Base-by-base conservation (phyloP, 768 basidiomycete species). In the Dentipellis fragilis region DNA sequence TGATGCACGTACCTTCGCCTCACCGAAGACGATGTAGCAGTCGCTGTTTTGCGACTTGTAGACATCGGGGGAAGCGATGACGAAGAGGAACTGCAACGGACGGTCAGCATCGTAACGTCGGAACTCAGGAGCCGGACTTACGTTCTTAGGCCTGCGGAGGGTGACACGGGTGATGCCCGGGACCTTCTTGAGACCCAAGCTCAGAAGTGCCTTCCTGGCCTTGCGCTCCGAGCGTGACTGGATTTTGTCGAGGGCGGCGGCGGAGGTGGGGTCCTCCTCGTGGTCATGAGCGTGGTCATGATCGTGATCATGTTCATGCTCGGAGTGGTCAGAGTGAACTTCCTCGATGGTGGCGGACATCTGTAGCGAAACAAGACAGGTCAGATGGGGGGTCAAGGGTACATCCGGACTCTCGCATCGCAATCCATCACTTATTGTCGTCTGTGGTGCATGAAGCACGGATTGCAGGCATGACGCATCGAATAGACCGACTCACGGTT, bases 21-120 rank as follows among this genome's bases (percentile, higher is more conserved):
- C 96, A 61, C 96, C 96, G 65, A 98, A 99, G 60, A 99, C 93
- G 68, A 99, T 92, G 79, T 99, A 97, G 73, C 89, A 92, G 73
- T 99, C 96, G 68, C 91, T 93, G 74, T 92, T 93, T 45, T 88
- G 85, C 51, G 90, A 93, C 79, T 97, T 97, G 85, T 89, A 99
- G 54, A 99, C 96, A 61, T 99, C 96, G 38, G 96, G 96, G 51
- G 85, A 76, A 54, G 90, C 83, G 64, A 99, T 80, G 58, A 97
- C 94, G 68, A 97, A 89, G 59, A 98, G 83, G 59, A 95, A 75
- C 88, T 91, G 64, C 16, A 8, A 19, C 10, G 10, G 16, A 21
- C 17, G 22, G 49, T 50, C 8, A 48, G 36, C 35, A 46, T 47
- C 23, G 5, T 57, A 40, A 38, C 16, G 29, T 23, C 16, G 35